These are phyloP conservation scores for Fusarium papillatum DNA, from an alignment of 2,329 filamentous ascomycete genomes.

Conservation along the genomic window DNA sequence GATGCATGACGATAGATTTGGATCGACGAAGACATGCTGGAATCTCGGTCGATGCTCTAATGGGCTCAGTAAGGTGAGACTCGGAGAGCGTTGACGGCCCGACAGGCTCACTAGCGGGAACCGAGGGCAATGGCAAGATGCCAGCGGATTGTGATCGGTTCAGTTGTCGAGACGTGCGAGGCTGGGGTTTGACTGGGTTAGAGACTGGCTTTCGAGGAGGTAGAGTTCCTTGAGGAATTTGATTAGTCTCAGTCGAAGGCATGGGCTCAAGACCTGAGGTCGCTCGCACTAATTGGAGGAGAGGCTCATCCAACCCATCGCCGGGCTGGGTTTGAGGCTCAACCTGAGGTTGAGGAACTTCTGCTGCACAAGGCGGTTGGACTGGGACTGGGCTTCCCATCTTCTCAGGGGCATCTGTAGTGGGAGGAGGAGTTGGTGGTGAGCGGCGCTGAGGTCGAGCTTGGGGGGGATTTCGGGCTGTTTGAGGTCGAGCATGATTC, in stretches of 20 bases:
- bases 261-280: slow-evolving; percentile 34
- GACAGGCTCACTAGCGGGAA: slow-evolving; percentile 64
- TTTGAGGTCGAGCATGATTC: slow-evolving; percentile 20
- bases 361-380: slow-evolving; percentile 20
- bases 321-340: slow-evolving; percentile 7
- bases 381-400: slow-evolving; percentile 44
- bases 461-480: slow-evolving; percentile 24
- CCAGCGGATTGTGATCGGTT: slow-evolving; percentile 55
- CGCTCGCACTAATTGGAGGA: slow-evolving; percentile 38
- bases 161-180: slow-evolving; percentile 42
- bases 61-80: slow-evolving; percentile 29
- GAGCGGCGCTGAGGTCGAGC: slow-evolving; percentile 38
- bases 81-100: slow-evolving; percentile 57
- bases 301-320: slow-evolving; percentile 24
- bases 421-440: slow-evolving; percentile 54
- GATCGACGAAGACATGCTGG: slow-evolving; percentile 54
- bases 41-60: slow-evolving; percentile 48
- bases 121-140: slow-evolving; percentile 50
- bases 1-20: slow-evolving; percentile 49
- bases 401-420: slow-evolving; percentile 53
- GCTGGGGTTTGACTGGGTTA: slow-evolving; percentile 26
- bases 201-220: slow-evolving; percentile 26
- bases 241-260: slow-evolving; percentile 35
- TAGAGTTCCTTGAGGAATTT: slow-evolving; percentile 27
- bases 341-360: slow-evolving; percentile 16